Evolutionary conservation across 768 basidiomycete species (phyloP).

Genomic region (Leucocoprinus birnbaumii): DNA sequence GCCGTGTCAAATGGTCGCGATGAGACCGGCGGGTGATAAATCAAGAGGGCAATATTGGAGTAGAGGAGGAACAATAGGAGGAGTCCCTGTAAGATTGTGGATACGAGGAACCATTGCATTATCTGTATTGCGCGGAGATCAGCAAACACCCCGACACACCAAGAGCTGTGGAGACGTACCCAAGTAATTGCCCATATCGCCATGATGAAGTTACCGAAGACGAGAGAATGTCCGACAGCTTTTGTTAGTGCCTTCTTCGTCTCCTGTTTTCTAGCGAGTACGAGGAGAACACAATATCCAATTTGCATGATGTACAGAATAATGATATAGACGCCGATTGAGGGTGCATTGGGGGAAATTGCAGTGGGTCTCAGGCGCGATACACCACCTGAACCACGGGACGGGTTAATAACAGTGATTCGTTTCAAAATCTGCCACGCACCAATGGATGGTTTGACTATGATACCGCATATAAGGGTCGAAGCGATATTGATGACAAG

Average conservation of each 20-base stretch:
- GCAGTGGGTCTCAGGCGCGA: slow-evolving; percentile 58
- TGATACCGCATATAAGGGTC: slow-evolving; percentile 62
- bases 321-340: slow-evolving; percentile 60
- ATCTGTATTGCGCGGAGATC: slow-evolving; percentile 35
- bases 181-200: slow-evolving; percentile 79
- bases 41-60: slow-evolving; percentile 72
- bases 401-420: not conserved
- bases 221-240: slow-evolving; percentile 77
- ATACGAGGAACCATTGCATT: slow-evolving; percentile 71
- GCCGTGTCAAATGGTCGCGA: slow-evolving; percentile 70
- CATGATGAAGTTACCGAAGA: slow-evolving; percentile 78
- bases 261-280: slow-evolving; percentile 67
- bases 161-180: slow-evolving; percentile 35
- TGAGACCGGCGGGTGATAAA: slow-evolving; percentile 63
- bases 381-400: slow-evolving; percentile 38
- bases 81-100: slow-evolving; percentile 72
- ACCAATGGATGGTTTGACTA: slow-evolving; percentile 67
- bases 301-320: slow-evolving; percentile 66
- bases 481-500: slow-evolving; percentile 78
- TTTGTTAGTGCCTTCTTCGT: slow-evolving; percentile 79
- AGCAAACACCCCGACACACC: not conserved
- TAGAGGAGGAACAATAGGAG: slow-evolving; percentile 71
- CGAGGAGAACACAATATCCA: slow-evolving; percentile 80
- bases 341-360: slow-evolving; percentile 60
- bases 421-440: not conserved